These are phyloP conservation scores for Lepiota venenata DNA, from an alignment of 768 basidiomycete genomes.

Conservation along the genomic window DNA sequence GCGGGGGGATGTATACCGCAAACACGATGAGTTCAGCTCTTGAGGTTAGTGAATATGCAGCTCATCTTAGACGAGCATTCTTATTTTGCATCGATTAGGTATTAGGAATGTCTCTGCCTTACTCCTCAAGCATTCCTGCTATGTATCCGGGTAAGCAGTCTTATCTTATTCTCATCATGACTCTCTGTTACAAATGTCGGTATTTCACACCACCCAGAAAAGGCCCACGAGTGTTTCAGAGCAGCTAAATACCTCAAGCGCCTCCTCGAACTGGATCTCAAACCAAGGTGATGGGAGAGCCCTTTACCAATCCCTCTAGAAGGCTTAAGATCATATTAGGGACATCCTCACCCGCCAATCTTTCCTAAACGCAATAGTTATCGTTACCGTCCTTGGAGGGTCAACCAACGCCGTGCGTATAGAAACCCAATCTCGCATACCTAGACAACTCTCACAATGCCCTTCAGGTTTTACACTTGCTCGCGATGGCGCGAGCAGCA, in stretches of 20 bases:
- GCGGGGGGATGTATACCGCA: slow-evolving; percentile 89
- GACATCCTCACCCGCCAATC: slow-evolving; percentile 45
- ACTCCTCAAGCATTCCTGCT: slow-evolving; percentile 78
- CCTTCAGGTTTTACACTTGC: slow-evolving; percentile 69
- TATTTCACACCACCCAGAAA: slow-evolving; percentile 42
- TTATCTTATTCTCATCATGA: neutral
- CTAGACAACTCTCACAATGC: neutral
- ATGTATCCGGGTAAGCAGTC: slow-evolving; percentile 52
- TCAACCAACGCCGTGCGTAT: slow-evolving; percentile 78
- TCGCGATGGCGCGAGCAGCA: slow-evolving; percentile 83
- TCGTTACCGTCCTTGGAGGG: slow-evolving; percentile 79
- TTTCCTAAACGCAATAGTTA: slow-evolving; percentile 81
- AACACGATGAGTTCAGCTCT: slow-evolving; percentile 88
- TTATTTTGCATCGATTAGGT: slow-evolving; percentile 29
- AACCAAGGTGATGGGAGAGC: slow-evolving; percentile 52
- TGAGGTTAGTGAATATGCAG: slow-evolving; percentile 36
- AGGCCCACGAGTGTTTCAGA: slow-evolving; percentile 76
- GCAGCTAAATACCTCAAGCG: slow-evolving; percentile 76
- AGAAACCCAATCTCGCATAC: neutral
- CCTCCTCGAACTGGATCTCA: slow-evolving; percentile 74
- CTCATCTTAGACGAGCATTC: neutral
- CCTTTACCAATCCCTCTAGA: neutral
- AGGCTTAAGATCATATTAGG: slow-evolving; percentile 16
- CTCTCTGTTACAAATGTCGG: neutral
- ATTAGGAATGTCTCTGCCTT: slow-evolving; percentile 83